Percentiles rank a stretch among this genome's conserved stretches.
Conservation (phyloP, 805 yeast genomes). For the Pichia phayaonensis region DNA sequence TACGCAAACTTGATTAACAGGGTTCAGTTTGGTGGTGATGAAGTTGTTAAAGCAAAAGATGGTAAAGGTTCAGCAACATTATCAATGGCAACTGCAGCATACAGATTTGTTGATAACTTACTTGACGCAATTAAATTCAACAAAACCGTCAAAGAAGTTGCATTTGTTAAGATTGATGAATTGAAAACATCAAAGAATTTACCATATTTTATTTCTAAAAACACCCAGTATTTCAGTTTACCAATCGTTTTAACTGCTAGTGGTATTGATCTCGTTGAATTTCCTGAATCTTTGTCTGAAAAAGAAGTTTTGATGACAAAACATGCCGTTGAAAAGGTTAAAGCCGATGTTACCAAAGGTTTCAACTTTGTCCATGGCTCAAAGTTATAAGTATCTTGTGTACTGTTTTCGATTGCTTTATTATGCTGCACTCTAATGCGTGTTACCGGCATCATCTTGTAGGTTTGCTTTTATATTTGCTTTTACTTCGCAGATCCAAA, state of each 20-base stretch:
- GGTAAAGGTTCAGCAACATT: conserved; percentile 94
- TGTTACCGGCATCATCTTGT: too few species aligned
- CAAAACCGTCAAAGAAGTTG: conserved; percentile 33
- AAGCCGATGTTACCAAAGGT: conserved; percentile 18
- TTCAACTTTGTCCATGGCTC: conserved; percentile 18
- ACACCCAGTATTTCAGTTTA: conserved; percentile 39
- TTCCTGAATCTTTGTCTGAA: conserved; percentile 12
- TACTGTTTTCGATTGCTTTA: neutral
- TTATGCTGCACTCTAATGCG: too few species aligned
- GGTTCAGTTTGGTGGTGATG: conserved; percentile 86
- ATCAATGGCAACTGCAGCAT: conserved; percentile 94
- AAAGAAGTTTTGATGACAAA: conserved; percentile 13
- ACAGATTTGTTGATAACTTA: conserved; percentile 56
- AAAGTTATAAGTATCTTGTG: conserved; percentile 10
- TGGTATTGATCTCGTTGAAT: conserved; percentile 26
- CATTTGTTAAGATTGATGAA: conserved; percentile 49
- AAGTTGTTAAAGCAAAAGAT: conserved; percentile 89
- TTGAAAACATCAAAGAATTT: conserved; percentile 31
- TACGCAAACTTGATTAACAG: conserved; percentile 63
- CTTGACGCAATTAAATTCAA: conserved; percentile 17
- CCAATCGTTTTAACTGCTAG: conserved; percentile 33
- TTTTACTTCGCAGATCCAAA: too few species aligned
- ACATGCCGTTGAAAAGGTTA: conserved; percentile 14
- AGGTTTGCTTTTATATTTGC: too few species aligned
- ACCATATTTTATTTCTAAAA: conserved; percentile 12